Conservation (phyloP, 106 monocot species). For the Dioscorea alata region DNA sequence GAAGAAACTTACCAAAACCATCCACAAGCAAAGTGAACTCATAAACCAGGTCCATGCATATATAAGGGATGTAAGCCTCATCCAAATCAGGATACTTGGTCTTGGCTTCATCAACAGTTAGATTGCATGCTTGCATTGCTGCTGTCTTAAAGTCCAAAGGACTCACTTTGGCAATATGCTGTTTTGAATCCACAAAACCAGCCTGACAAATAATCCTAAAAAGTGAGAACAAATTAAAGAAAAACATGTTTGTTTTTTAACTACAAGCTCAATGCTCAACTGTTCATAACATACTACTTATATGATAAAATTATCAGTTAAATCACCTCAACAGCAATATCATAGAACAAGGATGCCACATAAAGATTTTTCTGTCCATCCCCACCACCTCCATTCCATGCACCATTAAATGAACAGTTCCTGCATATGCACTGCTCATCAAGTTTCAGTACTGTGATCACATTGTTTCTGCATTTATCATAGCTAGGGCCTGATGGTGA, state of each 20-base stretch:
- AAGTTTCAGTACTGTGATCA: not conserved
- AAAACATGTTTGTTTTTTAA: too few species aligned
- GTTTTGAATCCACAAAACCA: conserved; percentile 19
- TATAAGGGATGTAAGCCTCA: not conserved
- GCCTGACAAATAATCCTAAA: conserved; percentile 8
- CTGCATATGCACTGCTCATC: not conserved
- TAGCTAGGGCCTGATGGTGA: not conserved
- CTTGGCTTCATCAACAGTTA: conserved; percentile 12
- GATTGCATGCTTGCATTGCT: conserved; percentile 23
- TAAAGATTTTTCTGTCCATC: not conserved
- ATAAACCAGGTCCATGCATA: conserved; percentile 30
- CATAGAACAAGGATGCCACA: not conserved
- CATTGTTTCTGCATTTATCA: not conserved
- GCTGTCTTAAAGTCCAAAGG: conserved; percentile 22
- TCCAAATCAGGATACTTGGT: conserved; percentile 4
- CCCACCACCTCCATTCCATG: not conserved
- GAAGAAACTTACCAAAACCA: conserved; percentile 27
- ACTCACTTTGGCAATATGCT: conserved; percentile 14
- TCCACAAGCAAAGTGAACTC: conserved; percentile 25
- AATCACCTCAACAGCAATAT: not conserved
- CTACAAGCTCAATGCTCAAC: too few species aligned
- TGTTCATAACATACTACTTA: too few species aligned
- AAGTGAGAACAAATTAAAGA: too few species aligned
- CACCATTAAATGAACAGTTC: not conserved
- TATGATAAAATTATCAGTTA: too few species aligned